Base-by-base conservation (phyloP, 2,329 filamentous ascomycete species). In the Ophiocordyceps australis region DNA sequence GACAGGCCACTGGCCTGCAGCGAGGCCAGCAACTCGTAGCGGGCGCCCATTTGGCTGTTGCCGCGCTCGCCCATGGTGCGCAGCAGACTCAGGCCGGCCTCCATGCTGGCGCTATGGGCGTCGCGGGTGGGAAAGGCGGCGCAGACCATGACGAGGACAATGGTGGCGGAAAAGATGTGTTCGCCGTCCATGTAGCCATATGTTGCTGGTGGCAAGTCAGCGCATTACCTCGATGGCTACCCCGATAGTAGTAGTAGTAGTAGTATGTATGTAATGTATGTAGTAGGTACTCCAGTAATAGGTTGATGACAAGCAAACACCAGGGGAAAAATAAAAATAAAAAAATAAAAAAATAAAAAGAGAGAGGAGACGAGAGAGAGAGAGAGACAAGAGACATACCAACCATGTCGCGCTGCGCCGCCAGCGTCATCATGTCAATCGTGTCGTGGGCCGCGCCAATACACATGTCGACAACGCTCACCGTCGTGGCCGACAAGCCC, bases 121-220 rank as follows among this genome's bases (percentile, higher is more conserved):
- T 49, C 37, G 26, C 56, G 52, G 16, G 45, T 38, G 0, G 62
- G 62, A 29, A 68, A 65, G 2, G 61, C 55, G 8, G 57, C 54
- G 37, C 61, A 62, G 13, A 62, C 56, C 55, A 67, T 62, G 14
- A 66, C 56, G 5, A 68, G 50, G 3, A 66, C 50, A 9, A 67
- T 52, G 9, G 60, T 54, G 2, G 62, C 60, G 0, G 58, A 63
- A 35, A 67, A 65, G 14, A 57, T 52, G 35, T 67, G 62, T 31
- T 68, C 63, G 11, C 59, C 56, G 30, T 68, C 63, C 47, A 67
- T 62, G 37, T 64, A 68, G 14, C 63, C 63, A 35, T 63, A 67
- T 0, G 62, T 67, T 13, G 62, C 59, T 36, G 17, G 15, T n/a
- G n/a, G n/a, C n/a, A n/a, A n/a, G n/a, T n/a, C n/a, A n/a, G n/a